A percentile compares a stretch with the other conserved stretches of the same genome.
Evolutionary conservation across 148 eudicot genomes (phyloP).

Genomic region (Arctostaphylos glauca): DNA sequence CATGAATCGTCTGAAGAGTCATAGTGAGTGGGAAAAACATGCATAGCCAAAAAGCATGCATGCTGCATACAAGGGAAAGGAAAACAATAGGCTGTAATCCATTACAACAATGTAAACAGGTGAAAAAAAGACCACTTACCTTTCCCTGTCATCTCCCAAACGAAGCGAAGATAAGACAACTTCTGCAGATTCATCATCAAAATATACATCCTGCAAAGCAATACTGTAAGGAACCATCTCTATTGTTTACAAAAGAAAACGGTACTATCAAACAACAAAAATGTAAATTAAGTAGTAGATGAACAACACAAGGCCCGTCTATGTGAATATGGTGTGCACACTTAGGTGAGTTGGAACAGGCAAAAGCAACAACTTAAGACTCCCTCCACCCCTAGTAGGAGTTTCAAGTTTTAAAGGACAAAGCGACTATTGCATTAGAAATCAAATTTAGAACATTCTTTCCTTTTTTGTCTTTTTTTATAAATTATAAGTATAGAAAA

Average conservation of each 20-base stretch:
- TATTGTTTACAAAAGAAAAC: not conserved
- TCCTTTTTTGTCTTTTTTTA: not conserved
- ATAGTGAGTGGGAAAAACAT: not conserved
- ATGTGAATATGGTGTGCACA: not conserved
- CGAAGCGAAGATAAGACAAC: conserved; percentile 94
- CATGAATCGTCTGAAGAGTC: not conserved
- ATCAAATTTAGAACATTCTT: not conserved
- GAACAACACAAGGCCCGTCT: not conserved
- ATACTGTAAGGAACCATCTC: conserved; percentile 1
- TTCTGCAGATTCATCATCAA: conserved; percentile 98
- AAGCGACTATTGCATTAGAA: not conserved
- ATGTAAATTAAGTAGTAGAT: not conserved
- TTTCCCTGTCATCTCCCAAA: conserved; percentile 81
- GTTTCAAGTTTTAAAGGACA: not conserved
- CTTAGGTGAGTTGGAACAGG: not conserved
- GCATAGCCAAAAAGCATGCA: not conserved
- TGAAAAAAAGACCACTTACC: conserved; percentile 34
- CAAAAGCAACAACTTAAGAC: not conserved
- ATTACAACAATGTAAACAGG: not conserved
- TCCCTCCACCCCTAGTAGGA: no score
- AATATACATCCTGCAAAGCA: conserved; percentile 76
- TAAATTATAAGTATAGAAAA: no score
- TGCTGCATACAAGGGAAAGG: not conserved
- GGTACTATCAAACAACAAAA: not conserved
- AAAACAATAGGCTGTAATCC: not conserved